Conservation (phyloP, 2,329 filamentous ascomycete species). For the Calonectria montana region DNA sequence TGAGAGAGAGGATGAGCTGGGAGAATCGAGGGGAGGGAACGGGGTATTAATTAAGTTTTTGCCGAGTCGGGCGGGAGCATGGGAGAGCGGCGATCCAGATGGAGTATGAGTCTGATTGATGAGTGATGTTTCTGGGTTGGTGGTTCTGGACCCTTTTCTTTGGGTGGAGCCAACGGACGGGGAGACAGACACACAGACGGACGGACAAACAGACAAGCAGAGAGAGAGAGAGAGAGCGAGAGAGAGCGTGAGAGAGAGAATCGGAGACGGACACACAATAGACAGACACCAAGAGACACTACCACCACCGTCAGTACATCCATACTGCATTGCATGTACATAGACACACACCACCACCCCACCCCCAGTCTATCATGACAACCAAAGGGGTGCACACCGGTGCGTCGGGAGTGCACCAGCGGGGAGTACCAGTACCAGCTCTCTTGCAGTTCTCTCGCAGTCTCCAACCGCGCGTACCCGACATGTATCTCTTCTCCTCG, state of each 20-base stretch:
- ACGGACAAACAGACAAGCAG: neutral
- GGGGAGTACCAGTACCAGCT: slow-evolving; percentile 20
- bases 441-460: neutral
- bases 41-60: slow-evolving; percentile 40
- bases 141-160: neutral
- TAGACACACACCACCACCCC: too few species aligned
- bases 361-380: too few species aligned
- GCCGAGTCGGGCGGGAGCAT: slow-evolving; percentile 28
- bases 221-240: slow-evolving; percentile 1
- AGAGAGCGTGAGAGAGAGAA: slow-evolving; percentile 5
- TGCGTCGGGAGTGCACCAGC: slow-evolving; percentile 17
- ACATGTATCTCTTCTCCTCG: slow-evolving; percentile 1
- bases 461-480: slow-evolving; percentile 16
- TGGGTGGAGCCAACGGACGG: neutral
- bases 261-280: neutral
- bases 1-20: neutral
- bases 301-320: too few species aligned
- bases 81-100: slow-evolving; percentile 31
- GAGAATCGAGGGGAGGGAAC: slow-evolving; percentile 31
- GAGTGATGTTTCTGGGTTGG: neutral
- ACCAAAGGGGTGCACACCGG: slow-evolving; percentile 22
- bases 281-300: neutral
- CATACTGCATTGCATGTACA: too few species aligned
- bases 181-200: neutral
- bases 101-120: slow-evolving; percentile 23